Base-by-base conservation (phyloP, 2,329 filamentous ascomycete genomes). In the Coniochaeta pulveracea region DNA sequence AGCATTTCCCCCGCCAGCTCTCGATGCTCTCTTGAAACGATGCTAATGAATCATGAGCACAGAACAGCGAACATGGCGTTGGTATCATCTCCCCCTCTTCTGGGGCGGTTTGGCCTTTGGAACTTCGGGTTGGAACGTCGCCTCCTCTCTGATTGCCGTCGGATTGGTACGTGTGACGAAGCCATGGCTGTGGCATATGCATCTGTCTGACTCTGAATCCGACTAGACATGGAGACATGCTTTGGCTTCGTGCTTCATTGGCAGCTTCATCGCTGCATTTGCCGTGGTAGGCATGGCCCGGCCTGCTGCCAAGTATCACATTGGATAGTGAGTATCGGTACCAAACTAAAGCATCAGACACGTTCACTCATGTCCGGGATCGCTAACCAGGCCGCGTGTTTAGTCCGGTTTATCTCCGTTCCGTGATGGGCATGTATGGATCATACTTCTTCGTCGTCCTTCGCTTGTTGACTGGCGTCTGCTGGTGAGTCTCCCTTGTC, bases 361-460 rank as follows among this genome's bases (percentile, higher is more conserved):
- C 27, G 19, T 19, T 19, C 27, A 19, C 4, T n/a, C n/a, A n/a
- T n/a, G n/a, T n/a, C n/a, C n/a, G n/a, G n/a, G n/a, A n/a, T n/a
- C n/a, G n/a, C n/a, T n/a, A n/a, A n/a, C n/a, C n/a, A n/a, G n/a
- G n/a, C n/a, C n/a, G n/a, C 15, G 17, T 9, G 14, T 3, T n/a
- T 12, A 30, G 27, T 12, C 22, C 28, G 9, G 28, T 33, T 8
- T 17, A 32, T 8, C 15, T 21, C 19, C 27, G 28, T 4, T 32
- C 28, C 3, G 21, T 31, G n/a, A 26, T 36, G 27, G 34, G 34
- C 28, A 26, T 36, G 23, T 36, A 33, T 12, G 34, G 34, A 11
- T 32, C 28, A 9, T 36, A 25, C 24, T 36, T 26, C 24, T 32
- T 36, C 34, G 23, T 36, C 28, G 18, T 32, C 22, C 26, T 33